These are phyloP conservation scores for Planoprotostelium fungivorum DNA, from an alignment of 78 protist species.

Conservation along the genomic window DNA sequence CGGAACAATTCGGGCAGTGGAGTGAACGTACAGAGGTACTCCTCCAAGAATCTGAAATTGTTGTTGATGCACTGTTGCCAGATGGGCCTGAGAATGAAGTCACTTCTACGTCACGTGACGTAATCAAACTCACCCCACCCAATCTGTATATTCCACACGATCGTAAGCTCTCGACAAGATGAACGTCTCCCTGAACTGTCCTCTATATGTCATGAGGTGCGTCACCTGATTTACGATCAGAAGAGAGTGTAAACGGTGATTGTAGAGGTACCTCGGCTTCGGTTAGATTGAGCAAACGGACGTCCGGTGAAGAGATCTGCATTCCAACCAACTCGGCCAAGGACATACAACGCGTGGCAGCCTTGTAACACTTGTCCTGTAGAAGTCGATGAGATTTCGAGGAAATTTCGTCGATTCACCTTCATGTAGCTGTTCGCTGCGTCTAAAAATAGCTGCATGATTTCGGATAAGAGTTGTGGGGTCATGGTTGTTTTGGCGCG, in stretches of 20 bases:
- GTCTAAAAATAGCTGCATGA: neutral
- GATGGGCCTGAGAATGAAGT: neutral
- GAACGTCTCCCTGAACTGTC: neutral
- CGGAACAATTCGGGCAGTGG: neutral
- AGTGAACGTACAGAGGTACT: neutral
- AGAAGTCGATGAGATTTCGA: too few species aligned
- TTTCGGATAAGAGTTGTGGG: neutral
- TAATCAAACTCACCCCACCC: neutral
- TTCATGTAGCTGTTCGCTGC: neutral
- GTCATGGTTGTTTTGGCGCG: neutral
- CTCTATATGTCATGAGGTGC: neutral
- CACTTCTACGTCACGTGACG: neutral
- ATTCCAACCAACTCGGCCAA: neutral
- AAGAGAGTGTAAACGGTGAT: too few species aligned
- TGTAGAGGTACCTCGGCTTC: neutral
- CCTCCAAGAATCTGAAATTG: neutral
- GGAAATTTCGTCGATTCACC: too few species aligned
- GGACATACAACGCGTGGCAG: neutral
- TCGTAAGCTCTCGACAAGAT: neutral
- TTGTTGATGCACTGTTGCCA: neutral
- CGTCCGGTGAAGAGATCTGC: neutral
- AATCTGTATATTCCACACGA: neutral
- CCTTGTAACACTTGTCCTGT: neutral
- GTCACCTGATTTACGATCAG: neutral
- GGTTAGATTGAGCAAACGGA: neutral